Base-by-base conservation (phyloP, 1,284 basidiomycete genomes). In the Melampsora americana region DNA sequence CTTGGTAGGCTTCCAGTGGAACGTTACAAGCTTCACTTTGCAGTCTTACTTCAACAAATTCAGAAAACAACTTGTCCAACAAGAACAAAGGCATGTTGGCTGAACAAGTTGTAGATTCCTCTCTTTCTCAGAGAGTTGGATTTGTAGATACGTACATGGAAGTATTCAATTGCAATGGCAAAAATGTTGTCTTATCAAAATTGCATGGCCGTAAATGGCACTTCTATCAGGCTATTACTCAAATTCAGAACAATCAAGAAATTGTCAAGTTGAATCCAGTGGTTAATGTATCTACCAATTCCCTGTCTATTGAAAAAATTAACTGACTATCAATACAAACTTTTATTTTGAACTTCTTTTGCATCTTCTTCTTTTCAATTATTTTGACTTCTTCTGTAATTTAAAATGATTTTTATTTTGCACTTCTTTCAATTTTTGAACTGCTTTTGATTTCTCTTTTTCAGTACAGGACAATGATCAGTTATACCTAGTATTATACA, bases 191-290 rank as follows among this genome's bases (percentile, higher is more conserved):
- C 0, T 14, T 53, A 20, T 9, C 16, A 1, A 68, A 18, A 23
- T 5, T 68, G 6, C 50, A 68, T 16, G 66, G 66, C 16, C 50
- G 66, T 20, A 46, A 56, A 14, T n/a, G 39, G 48, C 66, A 68
- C 32, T 68, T 5, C 28, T 1, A 16, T 0, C 28, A 26, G 2
- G 30, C 30, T 35, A 23, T 68, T 9, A 68, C 48, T 23, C 48
- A 35, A 32, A 23, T 68, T n/a, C 50, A 56, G 56, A 23, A 35
- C 3, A 67, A 67, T 20, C 18, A 12, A 5, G 2, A 44, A 9
- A 50, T 46, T 6, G 23, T 67, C 16, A 12, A 20, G 18, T 6
- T 28, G 1, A 30, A 50, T 12, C 9, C 6, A 30, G 53, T 35
- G 32, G 66, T 35, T 68, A 23, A 46, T 35, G 1, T 50, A 3